Evolutionary conservation across 345 rosid species (phyloP).

Genomic region (Boechera divaricarpa): DNA sequence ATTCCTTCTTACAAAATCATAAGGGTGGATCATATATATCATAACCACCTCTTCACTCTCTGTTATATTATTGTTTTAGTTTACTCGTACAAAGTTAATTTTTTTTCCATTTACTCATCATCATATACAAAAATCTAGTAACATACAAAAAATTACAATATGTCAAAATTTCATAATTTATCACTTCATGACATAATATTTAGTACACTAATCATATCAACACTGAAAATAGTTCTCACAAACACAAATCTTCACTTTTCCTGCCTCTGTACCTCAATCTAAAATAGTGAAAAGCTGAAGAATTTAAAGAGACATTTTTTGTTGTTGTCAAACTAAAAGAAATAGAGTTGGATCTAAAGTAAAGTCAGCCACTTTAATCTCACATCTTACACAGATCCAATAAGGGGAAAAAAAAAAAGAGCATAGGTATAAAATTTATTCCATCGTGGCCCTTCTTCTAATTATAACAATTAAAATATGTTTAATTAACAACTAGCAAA

Average conservation of each 20-base stretch:
- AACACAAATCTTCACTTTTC: neutral
- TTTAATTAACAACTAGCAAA: neutral
- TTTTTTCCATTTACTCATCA: no score
- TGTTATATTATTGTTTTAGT: no score
- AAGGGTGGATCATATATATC: no score
- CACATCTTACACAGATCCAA: conserved; percentile 5
- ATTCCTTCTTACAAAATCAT: no score
- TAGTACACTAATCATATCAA: neutral
- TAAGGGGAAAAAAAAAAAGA: neutral
- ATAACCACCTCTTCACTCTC: no score
- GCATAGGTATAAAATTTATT: neutral
- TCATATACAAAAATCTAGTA: no score
- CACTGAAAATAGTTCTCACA: neutral
- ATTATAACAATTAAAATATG: conserved; percentile 7
- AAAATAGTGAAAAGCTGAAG: conserved; percentile 32
- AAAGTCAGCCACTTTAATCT: conserved; percentile 21
- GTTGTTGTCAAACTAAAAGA: conserved; percentile 25
- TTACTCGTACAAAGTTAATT: no score
- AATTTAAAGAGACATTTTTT: neutral
- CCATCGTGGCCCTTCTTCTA: neutral
- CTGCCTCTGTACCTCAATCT: neutral
- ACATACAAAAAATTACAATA: no score
- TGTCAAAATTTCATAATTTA: neutral
- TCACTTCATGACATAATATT: no score
- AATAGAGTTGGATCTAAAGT: conserved; percentile 32